Conservation (phyloP, 2,329 filamentous ascomycete genomes). For the Paracoccidioides lutzii region DNA sequence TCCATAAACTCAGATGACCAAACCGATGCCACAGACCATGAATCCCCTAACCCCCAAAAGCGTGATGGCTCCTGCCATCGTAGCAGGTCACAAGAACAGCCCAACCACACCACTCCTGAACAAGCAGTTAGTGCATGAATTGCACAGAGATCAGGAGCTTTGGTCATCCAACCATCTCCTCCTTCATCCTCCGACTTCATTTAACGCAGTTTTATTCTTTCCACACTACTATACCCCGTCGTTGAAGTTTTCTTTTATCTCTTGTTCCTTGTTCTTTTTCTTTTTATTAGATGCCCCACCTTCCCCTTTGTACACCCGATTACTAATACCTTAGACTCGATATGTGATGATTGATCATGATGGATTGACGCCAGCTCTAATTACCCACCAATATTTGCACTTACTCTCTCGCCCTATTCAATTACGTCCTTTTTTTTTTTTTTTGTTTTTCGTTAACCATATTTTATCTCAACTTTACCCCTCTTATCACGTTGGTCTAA, state of each 20-base stretch:
- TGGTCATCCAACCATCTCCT: background rate
- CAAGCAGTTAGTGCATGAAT: conserved; percentile 3
- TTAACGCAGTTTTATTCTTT: background rate
- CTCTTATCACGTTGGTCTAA: too few relatives aligned
- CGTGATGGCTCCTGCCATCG: background rate
- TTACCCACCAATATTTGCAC: background rate
- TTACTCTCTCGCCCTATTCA: background rate
- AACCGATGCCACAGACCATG: background rate
- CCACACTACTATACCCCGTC: background rate
- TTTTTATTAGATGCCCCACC: background rate
- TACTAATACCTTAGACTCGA: background rate
- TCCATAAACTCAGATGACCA: background rate
- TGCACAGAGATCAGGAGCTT: too few relatives aligned
- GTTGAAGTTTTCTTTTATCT: background rate
- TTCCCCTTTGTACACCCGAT: background rate
- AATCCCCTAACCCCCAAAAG: background rate
- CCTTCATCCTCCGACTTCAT: background rate
- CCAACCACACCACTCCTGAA: background rate
- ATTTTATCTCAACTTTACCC: background rate
- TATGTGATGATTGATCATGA: conserved; percentile 2
- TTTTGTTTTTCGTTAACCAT: background rate
- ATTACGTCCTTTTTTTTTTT: background rate
- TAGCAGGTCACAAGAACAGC: conserved; percentile 1
- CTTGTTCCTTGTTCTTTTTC: background rate
- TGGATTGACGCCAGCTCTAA: background rate